Evolutionary conservation across 345 rosid species (phyloP).

Genomic region (Salix udensis): DNA sequence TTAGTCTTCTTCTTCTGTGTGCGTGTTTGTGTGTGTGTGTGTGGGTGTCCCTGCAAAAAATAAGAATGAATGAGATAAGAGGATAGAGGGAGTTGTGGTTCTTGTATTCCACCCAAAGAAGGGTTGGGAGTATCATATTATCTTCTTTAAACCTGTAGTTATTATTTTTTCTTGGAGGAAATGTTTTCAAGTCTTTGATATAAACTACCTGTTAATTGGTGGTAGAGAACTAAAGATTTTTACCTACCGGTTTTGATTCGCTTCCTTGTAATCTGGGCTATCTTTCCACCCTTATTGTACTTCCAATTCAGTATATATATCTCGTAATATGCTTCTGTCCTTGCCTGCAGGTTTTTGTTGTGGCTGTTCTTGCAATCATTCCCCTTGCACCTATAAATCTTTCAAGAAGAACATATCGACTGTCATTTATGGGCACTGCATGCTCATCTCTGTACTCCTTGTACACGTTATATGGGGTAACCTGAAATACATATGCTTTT

Average conservation of each 20-base stretch:
- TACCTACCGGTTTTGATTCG: neutral
- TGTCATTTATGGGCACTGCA: conserved; percentile 89
- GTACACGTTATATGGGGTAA: conserved; percentile 91
- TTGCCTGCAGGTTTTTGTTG: conserved; percentile 69
- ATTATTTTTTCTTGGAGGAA: neutral
- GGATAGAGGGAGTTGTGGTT: neutral
- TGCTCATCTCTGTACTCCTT: conserved; percentile 79
- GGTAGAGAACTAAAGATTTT: neutral
- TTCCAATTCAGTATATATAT: neutral
- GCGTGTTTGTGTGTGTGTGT: rapidly evolving
- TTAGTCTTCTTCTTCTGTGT: neutral
- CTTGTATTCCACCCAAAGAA: neutral
- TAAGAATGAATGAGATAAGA: neutral
- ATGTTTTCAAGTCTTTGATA: neutral
- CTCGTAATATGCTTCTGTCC: conserved; percentile 8
- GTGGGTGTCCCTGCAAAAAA: neutral
- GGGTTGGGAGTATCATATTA: neutral
- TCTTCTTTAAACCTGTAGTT: neutral
- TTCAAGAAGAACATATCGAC: conserved; percentile 78
- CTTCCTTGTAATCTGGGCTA: neutral
- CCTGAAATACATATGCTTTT: neutral
- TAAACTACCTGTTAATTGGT: neutral
- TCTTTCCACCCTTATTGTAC: conserved; percentile 1
- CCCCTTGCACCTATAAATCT: conserved; percentile 72
- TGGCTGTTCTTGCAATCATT: conserved; percentile 81